phyloP scores from a whole-genome alignment of 1,284 basidiomycete species.

The Ceratobasidium sp. region DNA sequence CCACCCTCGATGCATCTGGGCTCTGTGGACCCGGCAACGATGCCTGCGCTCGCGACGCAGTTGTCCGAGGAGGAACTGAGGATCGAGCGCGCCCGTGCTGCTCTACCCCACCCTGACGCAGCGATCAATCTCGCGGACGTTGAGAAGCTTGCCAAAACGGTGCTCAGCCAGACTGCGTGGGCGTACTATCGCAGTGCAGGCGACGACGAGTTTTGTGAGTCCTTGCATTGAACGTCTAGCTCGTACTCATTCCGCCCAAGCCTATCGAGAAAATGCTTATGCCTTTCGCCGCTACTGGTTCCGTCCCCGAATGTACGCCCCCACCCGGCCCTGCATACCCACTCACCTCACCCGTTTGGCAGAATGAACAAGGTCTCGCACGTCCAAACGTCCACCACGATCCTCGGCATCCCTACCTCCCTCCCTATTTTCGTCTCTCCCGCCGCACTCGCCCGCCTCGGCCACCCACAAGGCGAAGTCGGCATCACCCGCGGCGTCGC shows the following conservation, averaged over 20 bases:
- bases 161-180: constrained; percentile 61
- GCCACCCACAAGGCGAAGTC: constrained; percentile 85
- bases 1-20: constrained; percentile 58
- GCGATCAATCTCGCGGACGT: constrained; percentile 64
- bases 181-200: constrained; percentile 64
- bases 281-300: constrained; percentile 64
- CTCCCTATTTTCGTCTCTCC: constrained; percentile 67
- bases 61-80: constrained; percentile 59
- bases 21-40: constrained; percentile 60
- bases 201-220: constrained; percentile 61
- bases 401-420: constrained; percentile 59
- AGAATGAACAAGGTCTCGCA: constrained; percentile 55
- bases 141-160: constrained; percentile 54
- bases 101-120: constrained; percentile 58
- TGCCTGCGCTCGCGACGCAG: constrained; percentile 51
- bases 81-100: constrained; percentile 57
- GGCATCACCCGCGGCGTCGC: constrained; percentile 84
- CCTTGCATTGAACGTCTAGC: not conserved
- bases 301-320: constrained; percentile 60
- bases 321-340: not conserved
- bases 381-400: constrained; percentile 56
- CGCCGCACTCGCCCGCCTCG: constrained; percentile 86
- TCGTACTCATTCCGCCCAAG: constrained; percentile 49
- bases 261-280: constrained; percentile 59
- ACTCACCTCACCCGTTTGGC: not conserved